A percentile compares a stretch with the other conserved stretches of the same genome.
Conservation (phyloP, 139 green algal species). For the Diplosphaera chodatii region DNA sequence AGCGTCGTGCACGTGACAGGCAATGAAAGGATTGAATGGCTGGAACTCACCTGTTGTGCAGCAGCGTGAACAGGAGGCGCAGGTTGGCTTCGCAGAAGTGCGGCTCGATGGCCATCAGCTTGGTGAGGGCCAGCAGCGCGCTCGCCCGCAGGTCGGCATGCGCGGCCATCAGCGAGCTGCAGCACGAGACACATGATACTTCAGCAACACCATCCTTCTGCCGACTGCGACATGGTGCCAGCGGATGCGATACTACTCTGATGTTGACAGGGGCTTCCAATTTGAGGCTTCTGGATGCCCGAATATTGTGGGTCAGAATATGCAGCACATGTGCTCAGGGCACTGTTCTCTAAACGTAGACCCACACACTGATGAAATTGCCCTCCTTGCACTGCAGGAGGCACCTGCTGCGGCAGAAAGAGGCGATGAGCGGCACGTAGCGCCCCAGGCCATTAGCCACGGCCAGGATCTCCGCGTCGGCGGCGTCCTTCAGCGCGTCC, state of each 20-base stretch:
- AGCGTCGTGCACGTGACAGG: background rate
- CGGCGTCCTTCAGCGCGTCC: slow-evolving; percentile 57
- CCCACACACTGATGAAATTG: no score
- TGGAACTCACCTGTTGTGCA: slow-evolving; percentile 30
- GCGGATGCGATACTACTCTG: no score
- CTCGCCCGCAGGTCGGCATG: slow-evolving; percentile 48
- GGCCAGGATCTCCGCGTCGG: slow-evolving; percentile 56
- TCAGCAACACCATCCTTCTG: no score
- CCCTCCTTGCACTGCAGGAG: no score
- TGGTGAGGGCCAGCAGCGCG: slow-evolving; percentile 75
- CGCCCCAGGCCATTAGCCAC: slow-evolving; percentile 43
- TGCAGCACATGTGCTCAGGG: no score
- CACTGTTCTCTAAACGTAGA: no score
- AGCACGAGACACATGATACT: no score
- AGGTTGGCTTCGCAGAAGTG: slow-evolving; percentile 76
- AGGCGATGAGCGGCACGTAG: slow-evolving; percentile 45
- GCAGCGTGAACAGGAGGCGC: slow-evolving; percentile 64
- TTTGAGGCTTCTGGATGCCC: no score
- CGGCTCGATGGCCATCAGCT: slow-evolving; percentile 84
- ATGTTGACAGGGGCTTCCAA: no score
- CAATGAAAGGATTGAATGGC: background rate
- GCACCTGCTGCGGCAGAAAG: slow-evolving; percentile 37
- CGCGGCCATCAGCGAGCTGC: slow-evolving; percentile 24
- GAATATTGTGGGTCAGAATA: no score
- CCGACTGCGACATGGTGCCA: no score